Conservation (phyloP, 2,329 filamentous ascomycete species). For the Cercospora janseana region DNA sequence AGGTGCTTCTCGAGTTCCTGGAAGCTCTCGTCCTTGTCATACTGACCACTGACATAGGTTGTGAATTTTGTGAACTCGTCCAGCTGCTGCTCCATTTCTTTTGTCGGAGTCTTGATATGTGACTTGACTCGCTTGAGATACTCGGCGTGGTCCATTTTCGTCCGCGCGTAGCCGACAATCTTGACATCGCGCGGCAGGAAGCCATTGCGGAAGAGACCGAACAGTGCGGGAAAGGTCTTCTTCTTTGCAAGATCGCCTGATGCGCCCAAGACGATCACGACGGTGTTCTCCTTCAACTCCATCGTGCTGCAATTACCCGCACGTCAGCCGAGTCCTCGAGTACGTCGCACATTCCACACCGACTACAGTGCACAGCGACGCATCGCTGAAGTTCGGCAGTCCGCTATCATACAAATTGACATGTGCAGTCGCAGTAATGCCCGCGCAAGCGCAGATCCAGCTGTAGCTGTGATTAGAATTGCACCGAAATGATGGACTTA, state of each 20-base stretch:
- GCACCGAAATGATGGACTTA: conserved; percentile 35
- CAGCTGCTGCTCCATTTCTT: conserved; percentile 93
- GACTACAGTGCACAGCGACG: not conserved
- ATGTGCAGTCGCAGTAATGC: too few species aligned
- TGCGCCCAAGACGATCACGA: conserved; percentile 92
- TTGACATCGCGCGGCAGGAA: conserved; percentile 94
- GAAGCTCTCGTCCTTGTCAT: conserved; percentile 96
- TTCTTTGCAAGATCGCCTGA: conserved; percentile 99
- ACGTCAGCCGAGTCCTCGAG: conserved; percentile 22
- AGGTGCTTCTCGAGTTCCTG: conserved; percentile 80
- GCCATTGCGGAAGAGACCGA: conserved; percentile 97
- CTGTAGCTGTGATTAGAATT: conserved; percentile 11
- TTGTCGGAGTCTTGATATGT: conserved; percentile 98
- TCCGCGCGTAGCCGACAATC: conserved; percentile 98
- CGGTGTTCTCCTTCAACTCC: conserved; percentile 98
- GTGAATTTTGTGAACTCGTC: conserved; percentile 85
- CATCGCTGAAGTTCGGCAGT: conserved; percentile 2
- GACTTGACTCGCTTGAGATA: conserved; percentile 92
- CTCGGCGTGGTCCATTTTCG: conserved; percentile 98
- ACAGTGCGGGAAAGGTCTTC: conserved; percentile 98
- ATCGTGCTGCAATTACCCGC: conserved; percentile 59
- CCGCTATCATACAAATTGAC: too few species aligned
- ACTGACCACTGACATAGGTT: conserved; percentile 94
- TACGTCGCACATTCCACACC: not conserved
- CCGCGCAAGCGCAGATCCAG: too few species aligned